Evolutionary conservation across 345 rosid genomes (phyloP).

Genomic region (Lepidium didymum): DNA sequence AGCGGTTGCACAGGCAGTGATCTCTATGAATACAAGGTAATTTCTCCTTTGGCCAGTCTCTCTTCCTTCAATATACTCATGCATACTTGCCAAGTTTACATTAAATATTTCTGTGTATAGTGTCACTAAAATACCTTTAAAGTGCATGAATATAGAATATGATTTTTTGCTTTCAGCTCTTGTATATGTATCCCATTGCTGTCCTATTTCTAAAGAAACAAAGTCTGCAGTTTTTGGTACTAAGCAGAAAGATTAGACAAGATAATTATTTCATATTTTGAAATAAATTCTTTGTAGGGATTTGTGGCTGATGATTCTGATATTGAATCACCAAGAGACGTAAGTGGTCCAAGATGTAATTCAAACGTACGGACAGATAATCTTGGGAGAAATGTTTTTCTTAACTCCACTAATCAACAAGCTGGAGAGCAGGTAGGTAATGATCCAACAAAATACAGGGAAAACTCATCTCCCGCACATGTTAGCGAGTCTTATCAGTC

Average conservation of each 20-base stretch:
- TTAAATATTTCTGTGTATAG: background rate
- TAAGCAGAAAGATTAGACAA: background rate
- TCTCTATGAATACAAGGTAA: conserved; percentile 87
- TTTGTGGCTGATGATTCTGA: conserved; percentile 86
- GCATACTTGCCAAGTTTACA: background rate
- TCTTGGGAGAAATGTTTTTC: conserved; percentile 37
- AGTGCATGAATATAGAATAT: background rate
- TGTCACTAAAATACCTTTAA: background rate
- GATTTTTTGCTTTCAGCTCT: background rate
- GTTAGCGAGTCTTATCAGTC: conserved; percentile 63
- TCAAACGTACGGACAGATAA: conserved; percentile 38
- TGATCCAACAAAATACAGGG: conserved; percentile 40
- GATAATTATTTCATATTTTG: background rate
- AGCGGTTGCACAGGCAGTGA: conserved; percentile 79
- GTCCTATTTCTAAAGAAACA: background rate
- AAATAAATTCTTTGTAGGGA: conserved; percentile 41
- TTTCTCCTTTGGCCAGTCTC: conserved; percentile 19
- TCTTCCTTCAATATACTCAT: conserved; percentile 6
- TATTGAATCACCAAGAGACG: conserved; percentile 53
- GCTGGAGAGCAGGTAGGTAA: conserved; percentile 45
- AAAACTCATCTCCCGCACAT: conserved; percentile 41
- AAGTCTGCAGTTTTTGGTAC: background rate
- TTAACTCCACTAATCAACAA: conserved; percentile 45
- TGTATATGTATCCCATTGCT: background rate
- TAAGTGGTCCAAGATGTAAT: conserved; percentile 38